Evolutionary conservation across 192 early-diverging fungal genomes (phyloP).

Genomic region (Powellomyces hirtus): DNA sequence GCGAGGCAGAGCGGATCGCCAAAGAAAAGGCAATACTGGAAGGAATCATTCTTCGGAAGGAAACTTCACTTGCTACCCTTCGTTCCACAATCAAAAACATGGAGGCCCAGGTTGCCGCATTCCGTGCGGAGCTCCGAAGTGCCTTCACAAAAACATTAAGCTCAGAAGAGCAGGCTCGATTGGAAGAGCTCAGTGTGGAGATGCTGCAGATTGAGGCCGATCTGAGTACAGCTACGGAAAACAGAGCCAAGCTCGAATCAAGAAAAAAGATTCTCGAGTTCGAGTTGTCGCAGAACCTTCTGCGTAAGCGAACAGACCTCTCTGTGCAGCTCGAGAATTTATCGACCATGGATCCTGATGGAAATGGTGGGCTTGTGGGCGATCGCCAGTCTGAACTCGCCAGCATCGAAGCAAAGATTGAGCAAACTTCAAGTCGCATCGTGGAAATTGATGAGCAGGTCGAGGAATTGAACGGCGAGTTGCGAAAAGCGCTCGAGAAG

Average conservation of each 20-base stretch:
- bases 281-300: constrained; percentile 68
- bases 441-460: constrained; percentile 13
- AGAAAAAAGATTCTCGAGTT: constrained; percentile 71
- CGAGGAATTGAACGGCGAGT: background rate
- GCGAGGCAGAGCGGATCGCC: background rate
- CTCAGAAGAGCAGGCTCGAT: constrained; percentile 21
- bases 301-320: constrained; percentile 66
- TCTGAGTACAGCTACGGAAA: constrained; percentile 51
- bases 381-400: constrained; percentile 5
- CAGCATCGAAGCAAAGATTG: background rate
- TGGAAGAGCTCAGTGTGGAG: constrained; percentile 44
- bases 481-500: background rate
- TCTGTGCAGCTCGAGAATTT: constrained; percentile 54
- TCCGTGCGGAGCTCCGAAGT: constrained; percentile 59
- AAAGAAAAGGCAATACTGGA: constrained; percentile 64
- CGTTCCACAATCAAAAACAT: constrained; percentile 46
- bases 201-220: constrained; percentile 57
- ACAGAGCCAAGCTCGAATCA: constrained; percentile 66
- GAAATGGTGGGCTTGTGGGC: background rate
- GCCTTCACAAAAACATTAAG: constrained; percentile 35
- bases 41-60: constrained; percentile 50
- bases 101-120: constrained; percentile 56
- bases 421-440: background rate
- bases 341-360: background rate
- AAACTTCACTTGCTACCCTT: constrained; percentile 48